phyloP scores from a whole-genome alignment of 176 grass and related monocot species.

The Oryza nivara region DNA sequence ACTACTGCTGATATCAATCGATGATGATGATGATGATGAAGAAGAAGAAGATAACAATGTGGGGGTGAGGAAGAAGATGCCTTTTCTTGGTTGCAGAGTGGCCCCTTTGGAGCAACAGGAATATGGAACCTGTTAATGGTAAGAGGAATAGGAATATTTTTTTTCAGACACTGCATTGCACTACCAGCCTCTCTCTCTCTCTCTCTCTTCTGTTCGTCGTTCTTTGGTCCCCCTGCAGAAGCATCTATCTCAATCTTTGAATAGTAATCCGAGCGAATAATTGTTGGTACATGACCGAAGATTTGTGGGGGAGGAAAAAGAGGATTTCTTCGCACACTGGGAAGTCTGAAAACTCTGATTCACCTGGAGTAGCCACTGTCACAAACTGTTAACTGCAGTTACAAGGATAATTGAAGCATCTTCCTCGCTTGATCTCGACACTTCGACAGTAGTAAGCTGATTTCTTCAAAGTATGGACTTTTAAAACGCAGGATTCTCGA shows the following conservation, averaged over 20 bases:
- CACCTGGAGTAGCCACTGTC: slow-evolving; percentile 19
- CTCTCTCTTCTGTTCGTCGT: not conserved
- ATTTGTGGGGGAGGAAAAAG: slow-evolving; percentile 32
- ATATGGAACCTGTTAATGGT: slow-evolving; percentile 41
- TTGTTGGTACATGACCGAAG: not conserved
- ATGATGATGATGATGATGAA: not conserved
- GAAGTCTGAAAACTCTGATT: not conserved
- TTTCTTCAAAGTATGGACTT: too few relatives aligned
- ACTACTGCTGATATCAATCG: slow-evolving; percentile 22
- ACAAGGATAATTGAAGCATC: not conserved
- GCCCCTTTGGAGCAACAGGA: slow-evolving; percentile 3
- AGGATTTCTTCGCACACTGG: not conserved
- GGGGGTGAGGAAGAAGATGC: slow-evolving; percentile 40
- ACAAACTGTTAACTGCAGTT: slow-evolving; percentile 1
- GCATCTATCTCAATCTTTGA: slow-evolving; percentile 16
- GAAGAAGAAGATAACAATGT: not conserved
- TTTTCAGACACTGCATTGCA: not conserved
- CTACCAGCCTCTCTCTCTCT: not conserved
- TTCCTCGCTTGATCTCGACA: not conserved
- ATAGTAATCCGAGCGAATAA: slow-evolving; percentile 55
- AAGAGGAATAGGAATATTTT: slow-evolving; percentile 43
- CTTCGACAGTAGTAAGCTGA: not conserved
- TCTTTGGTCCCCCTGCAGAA: slow-evolving; percentile 26
- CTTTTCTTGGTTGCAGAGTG: slow-evolving; percentile 37
- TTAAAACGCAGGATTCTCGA: too few relatives aligned